Conservation (phyloP, 129 eudicot genomes). For the Centaurea solstitialis region DNA sequence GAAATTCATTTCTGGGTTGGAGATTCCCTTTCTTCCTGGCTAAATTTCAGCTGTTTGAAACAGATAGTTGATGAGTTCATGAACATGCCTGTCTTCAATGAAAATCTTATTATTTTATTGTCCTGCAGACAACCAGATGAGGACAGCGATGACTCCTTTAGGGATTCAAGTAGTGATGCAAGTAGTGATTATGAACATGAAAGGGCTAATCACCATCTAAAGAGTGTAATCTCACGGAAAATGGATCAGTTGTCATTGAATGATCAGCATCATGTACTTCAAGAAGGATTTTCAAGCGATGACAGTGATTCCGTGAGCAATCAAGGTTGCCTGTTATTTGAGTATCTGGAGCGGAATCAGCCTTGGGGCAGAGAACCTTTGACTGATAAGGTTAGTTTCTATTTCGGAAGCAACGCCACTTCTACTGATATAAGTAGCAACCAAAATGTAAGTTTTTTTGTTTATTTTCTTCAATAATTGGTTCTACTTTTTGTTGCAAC, state of each 20-base stretch:
- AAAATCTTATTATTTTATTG: background rate
- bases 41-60: background rate
- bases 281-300: constrained; percentile 79
- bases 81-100: background rate
- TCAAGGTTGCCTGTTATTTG: constrained; percentile 59
- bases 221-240: constrained; percentile 31
- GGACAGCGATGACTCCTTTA: constrained; percentile 73
- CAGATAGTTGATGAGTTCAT: background rate
- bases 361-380: constrained; percentile 79
- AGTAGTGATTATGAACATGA: constrained; percentile 74
- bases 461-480: background rate
- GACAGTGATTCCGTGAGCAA: constrained; percentile 68
- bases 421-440: background rate
- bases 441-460: background rate
- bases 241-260: constrained; percentile 43
- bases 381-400: constrained; percentile 59
- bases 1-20: background rate
- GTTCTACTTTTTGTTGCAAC: constrained; percentile 8
- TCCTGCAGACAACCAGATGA: constrained; percentile 57
- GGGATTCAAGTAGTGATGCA: constrained; percentile 76
- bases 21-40: background rate
- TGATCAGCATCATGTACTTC: constrained; percentile 47
- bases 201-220: constrained; percentile 32
- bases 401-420: background rate
- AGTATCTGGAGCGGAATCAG: constrained; percentile 61